Conservation (phyloP, 495 filamentous ascomycete genomes). For the Physcia stellaris region DNA sequence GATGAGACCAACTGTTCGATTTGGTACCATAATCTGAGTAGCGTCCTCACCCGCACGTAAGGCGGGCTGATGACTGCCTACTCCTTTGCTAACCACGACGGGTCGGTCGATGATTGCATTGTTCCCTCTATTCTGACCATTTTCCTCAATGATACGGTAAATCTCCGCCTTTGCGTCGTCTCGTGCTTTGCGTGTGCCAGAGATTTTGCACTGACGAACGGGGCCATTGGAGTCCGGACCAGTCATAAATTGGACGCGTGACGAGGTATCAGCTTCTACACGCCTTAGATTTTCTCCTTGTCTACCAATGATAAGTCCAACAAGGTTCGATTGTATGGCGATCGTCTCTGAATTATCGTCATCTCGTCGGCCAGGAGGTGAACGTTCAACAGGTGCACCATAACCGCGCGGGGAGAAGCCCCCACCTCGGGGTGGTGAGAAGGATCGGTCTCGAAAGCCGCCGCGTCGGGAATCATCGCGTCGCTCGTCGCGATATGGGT, state of each 20-base stretch:
- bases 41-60: constrained; percentile 59
- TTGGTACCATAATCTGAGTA: constrained; percentile 79
- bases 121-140: constrained; percentile 43
- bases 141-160: constrained; percentile 69
- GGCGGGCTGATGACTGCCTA: constrained; percentile 28
- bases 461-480: constrained; percentile 43
- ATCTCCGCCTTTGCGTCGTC: constrained; percentile 61
- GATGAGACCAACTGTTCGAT: constrained; percentile 72
- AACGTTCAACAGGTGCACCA: constrained; percentile 31
- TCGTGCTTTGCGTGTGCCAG: constrained; percentile 49
- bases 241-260: constrained; percentile 72
- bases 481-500: constrained; percentile 66
- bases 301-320: constrained; percentile 73
- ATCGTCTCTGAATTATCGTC: constrained; percentile 58
- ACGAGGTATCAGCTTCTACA: constrained; percentile 60
- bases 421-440: constrained; percentile 41
- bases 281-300: constrained; percentile 70
- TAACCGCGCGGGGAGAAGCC: constrained; percentile 33
- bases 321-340: constrained; percentile 59
- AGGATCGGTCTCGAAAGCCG: constrained; percentile 45
- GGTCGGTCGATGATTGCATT: constrained; percentile 12
- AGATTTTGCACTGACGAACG: constrained; percentile 65
- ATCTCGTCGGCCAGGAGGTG: constrained; percentile 33
- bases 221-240: constrained; percentile 47
- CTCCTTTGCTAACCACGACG: constrained; percentile 7